Percentiles rank a stretch among this genome's conserved stretches.
Evolutionary conservation across 1,284 basidiomycete genomes (phyloP).

Genomic region (Gymnopus androsaceus): DNA sequence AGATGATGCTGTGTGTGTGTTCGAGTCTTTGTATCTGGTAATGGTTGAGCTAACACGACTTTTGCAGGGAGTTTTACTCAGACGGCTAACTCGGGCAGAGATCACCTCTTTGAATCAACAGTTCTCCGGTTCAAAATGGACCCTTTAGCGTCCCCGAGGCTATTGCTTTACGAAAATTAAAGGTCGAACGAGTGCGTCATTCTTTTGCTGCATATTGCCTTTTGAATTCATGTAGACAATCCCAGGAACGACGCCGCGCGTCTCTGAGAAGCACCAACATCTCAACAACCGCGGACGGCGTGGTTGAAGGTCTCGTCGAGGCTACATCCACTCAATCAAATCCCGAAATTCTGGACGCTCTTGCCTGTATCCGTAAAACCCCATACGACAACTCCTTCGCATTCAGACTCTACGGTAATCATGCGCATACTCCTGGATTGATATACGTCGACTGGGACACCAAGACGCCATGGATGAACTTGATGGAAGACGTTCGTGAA

Average conservation of each 20-base stretch:
- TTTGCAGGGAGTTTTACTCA: constrained; percentile 37
- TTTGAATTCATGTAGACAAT: background rate
- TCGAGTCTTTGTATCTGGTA: background rate
- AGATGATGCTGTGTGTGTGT: constrained; percentile 30
- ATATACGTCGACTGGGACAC: constrained; percentile 73
- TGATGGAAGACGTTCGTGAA: constrained; percentile 69
- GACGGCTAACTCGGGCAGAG: constrained; percentile 42
- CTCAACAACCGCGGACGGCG: constrained; percentile 17
- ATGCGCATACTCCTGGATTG: constrained; percentile 29
- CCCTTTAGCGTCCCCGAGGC: constrained; percentile 32
- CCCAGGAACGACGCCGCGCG: constrained; percentile 40
- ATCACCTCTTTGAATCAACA: constrained; percentile 30
- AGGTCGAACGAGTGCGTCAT: constrained; percentile 42
- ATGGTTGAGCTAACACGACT: background rate
- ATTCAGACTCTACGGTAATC: constrained; percentile 54
- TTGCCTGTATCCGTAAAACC: constrained; percentile 59
- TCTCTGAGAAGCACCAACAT: constrained; percentile 23
- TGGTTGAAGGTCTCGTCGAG: constrained; percentile 23
- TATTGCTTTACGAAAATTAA: constrained; percentile 49
- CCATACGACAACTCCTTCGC: constrained; percentile 64
- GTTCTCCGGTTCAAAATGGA: constrained; percentile 9
- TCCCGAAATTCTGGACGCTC: constrained; percentile 49
- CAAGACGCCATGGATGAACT: constrained; percentile 66
- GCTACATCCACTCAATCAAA: constrained; percentile 32
- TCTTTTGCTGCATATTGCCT: background rate